phyloP scores from a whole-genome alignment of 2,329 filamentous ascomycete genomes.

The Sclerotinia glacialis region DNA sequence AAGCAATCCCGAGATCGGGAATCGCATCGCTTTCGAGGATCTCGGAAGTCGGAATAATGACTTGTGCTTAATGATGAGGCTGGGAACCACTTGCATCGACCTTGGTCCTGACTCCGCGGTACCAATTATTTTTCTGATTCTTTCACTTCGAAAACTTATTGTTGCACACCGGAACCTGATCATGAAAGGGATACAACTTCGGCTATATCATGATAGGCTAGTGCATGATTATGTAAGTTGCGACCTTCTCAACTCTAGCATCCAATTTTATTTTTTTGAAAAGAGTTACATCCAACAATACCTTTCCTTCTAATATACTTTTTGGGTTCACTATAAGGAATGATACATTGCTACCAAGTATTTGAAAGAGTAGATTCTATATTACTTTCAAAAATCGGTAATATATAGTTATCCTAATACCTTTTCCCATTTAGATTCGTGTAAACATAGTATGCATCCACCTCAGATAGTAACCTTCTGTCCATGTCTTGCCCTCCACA shows the following conservation, averaged over 20 bases:
- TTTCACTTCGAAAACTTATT: too few species aligned
- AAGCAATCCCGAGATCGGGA: not conserved
- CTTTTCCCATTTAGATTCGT: not conserved
- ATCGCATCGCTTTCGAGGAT: not conserved
- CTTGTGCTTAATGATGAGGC: not conserved
- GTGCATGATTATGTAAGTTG: too few species aligned
- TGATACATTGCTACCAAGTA: too few species aligned
- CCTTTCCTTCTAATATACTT: too few species aligned
- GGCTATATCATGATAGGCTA: too few species aligned
- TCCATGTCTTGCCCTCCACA: slow-evolving; percentile 16
- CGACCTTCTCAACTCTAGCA: too few species aligned
- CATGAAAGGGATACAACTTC: too few species aligned
- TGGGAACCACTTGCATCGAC: not conserved
- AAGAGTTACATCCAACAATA: too few species aligned
- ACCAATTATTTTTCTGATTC: too few species aligned
- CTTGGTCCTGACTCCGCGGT: not conserved
- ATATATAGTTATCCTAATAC: not conserved
- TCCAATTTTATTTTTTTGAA: too few species aligned
- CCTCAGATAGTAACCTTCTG: not conserved
- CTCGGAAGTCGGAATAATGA: not conserved
- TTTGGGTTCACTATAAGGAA: too few species aligned
- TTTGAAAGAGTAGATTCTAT: not conserved
- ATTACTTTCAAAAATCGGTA: not conserved
- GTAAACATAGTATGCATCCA: not conserved
- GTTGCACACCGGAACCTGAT: too few species aligned